Evolutionary conservation across 257 asterid genomes (phyloP), one percentile per base, ranked within the genome.

Genomic region (Plectranthus barbatus): DNA sequence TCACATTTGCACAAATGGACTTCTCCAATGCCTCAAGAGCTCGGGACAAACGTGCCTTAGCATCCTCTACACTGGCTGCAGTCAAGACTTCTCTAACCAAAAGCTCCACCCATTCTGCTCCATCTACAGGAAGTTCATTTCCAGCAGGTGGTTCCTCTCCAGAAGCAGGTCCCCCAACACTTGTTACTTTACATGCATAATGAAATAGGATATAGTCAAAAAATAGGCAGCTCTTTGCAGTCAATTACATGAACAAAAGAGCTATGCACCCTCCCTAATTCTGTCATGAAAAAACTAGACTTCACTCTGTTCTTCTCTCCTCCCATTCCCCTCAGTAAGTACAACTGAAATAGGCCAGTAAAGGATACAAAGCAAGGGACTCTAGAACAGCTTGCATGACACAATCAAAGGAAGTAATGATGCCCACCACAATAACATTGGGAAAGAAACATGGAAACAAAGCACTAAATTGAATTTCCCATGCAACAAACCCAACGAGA

Each of bases 71-170:
- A 72, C 70, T 71, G 36, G 83, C 46, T 39, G 86, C 82, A 69
- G 65, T 81, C 46, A 71, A 60, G 4, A 80, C 82, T 71, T 83
- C 86, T 60, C 84, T 67, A 56, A 80, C 86, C 77, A 83, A 69
- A 41, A 83, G 84, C 56, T 83, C 90, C 51, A 80, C 84, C 90
- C 86, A 83, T 74, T 76, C 84, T 12, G 86, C 72, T 23, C 90
- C 90, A 59, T 76, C 70, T 33, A 48, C 70, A 39, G 86, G 86
- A 50, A 73, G 76, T 39, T 63, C 76, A 70, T 59, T 72, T 56
- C 56, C 72, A 12, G 60, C 64, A 12, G 84, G 72, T 50, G 62
- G 63, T 70, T 76, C 81, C 62, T 74, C 78, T 13, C 64, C 57
- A 29, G 83, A 63, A 36, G 72, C 59, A 57, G 71, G 55, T 34